Evolutionary conservation across 495 filamentous ascomycete genomes (phyloP).

Genomic region (Xylona heveae): DNA sequence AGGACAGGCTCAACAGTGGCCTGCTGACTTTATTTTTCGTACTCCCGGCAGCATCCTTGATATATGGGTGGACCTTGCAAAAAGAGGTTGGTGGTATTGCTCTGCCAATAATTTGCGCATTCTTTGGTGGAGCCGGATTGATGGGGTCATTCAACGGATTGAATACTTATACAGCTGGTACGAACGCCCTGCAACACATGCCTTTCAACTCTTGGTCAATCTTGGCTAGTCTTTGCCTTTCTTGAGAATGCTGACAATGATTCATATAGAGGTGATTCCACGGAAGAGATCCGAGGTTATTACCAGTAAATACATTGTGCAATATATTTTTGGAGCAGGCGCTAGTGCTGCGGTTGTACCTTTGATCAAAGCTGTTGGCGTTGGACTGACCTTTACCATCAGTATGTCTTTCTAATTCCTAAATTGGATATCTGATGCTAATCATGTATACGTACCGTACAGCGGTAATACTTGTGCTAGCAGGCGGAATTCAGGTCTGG

Average conservation of each 20-base stretch:
- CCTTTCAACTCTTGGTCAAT: too few species aligned
- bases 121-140: conserved; percentile 48
- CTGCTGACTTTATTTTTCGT: too few species aligned
- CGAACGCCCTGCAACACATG: too few species aligned
- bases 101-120: conserved; percentile 46
- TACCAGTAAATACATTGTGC: conserved; percentile 50
- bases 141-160: conserved; percentile 51
- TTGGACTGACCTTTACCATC: too few species aligned
- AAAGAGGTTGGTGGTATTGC: conserved; percentile 42
- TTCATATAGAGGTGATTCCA: conserved; percentile 58
- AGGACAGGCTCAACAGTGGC: conserved; percentile 45
- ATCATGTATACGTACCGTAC: too few species aligned
- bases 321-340: conserved; percentile 45
- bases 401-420: too few species aligned
- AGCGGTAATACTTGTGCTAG: too few species aligned
- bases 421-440: too few species aligned
- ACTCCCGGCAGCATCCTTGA: conserved; percentile 41
- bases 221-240: too few species aligned
- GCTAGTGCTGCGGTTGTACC: conserved; percentile 46
- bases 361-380: conserved; percentile 40
- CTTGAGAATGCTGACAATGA: too few species aligned
- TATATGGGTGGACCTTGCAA: conserved; percentile 57
- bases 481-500: too few species aligned
- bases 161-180: conserved; percentile 61
- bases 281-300: conserved; percentile 41